phyloP scores from a whole-genome alignment of 2,329 filamentous ascomycete genomes.

The Mycogone perniciosa region DNA sequence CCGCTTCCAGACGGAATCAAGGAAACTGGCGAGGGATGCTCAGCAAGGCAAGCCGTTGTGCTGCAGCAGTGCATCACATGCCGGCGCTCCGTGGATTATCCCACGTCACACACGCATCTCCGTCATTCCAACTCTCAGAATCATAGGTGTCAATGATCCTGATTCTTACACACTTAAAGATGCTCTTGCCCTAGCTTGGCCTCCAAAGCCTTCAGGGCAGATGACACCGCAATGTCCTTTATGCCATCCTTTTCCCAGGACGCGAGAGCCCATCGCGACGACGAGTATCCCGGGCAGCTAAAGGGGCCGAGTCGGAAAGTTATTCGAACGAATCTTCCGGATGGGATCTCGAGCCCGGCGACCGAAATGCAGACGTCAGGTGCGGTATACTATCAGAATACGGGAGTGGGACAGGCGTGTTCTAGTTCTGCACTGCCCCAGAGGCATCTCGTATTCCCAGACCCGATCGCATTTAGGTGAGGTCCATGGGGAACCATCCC shows the following conservation, averaged over 20 bases:
- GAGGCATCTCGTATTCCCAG: slow-evolving; percentile 50
- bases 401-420: neutral
- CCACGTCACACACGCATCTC: slow-evolving; percentile 7
- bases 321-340: slow-evolving; percentile 18
- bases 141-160: slow-evolving; percentile 6
- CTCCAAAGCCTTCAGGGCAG: slow-evolving; percentile 18
- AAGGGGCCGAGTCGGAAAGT: slow-evolving; percentile 18
- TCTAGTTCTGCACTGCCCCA: slow-evolving; percentile 24
- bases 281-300: slow-evolving; percentile 19
- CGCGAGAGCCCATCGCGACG: slow-evolving; percentile 22
- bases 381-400: neutral
- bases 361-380: slow-evolving; percentile 17
- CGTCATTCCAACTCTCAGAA: slow-evolving; percentile 7
- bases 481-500: slow-evolving; percentile 12
- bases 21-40: slow-evolving; percentile 2
- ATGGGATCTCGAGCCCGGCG: slow-evolving; percentile 15
- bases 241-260: slow-evolving; percentile 30
- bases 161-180: slow-evolving; percentile 7
- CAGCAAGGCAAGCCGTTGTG: slow-evolving; percentile 2
- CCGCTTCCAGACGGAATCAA: slow-evolving; percentile 19
- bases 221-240: slow-evolving; percentile 34
- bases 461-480: slow-evolving; percentile 52
- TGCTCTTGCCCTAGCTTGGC: slow-evolving; percentile 11
- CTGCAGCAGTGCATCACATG: slow-evolving; percentile 19
- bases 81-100: slow-evolving; percentile 1